Evolutionary conservation across 352 stramenopile genomes (phyloP).

Genomic region (Phytophthora ohioensis): DNA sequence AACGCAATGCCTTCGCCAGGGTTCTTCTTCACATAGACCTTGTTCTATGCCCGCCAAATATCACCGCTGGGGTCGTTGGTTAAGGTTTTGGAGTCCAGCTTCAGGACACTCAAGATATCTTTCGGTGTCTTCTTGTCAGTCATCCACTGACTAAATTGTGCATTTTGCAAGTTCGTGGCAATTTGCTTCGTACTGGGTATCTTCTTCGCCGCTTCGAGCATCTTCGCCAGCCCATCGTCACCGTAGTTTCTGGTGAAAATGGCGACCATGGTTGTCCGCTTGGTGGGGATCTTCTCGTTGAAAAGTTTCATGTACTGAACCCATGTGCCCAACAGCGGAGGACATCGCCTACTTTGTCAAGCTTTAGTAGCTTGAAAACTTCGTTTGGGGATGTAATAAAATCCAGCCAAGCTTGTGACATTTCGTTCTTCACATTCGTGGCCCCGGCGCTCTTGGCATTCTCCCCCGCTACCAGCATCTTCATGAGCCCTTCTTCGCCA

Average conservation of each 20-base stretch:
- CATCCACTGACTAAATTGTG: constrained; percentile 13
- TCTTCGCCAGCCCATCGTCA: constrained; percentile 7
- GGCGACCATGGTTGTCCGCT: constrained; percentile 9
- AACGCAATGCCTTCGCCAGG: too few species aligned
- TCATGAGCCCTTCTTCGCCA: not conserved
- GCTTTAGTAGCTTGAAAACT: not conserved
- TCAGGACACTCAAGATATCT: not conserved
- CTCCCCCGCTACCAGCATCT: not conserved
- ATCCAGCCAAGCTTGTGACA: not conserved
- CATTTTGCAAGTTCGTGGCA: not conserved
- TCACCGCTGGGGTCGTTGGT: not conserved
- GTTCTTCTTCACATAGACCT: too few species aligned
- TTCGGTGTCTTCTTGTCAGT: not conserved
- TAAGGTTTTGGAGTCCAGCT: not conserved
- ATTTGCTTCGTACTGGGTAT: not conserved
- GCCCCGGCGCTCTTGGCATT: not conserved
- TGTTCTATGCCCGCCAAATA: not conserved
- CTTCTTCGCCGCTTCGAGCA: constrained; percentile 11
- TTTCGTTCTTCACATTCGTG: not conserved
- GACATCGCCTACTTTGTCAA: not conserved
- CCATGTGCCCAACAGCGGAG: not conserved
- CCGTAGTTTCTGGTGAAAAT: constrained; percentile 13
- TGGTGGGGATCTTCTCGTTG: constrained; percentile 1
- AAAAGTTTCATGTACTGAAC: constrained; percentile 5
- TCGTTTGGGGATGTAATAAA: not conserved